A percentile compares a stretch with the other conserved stretches of the same genome.
phyloP scores from a whole-genome alignment of 352 stramenopile genomes.

The Phytopythium helicoides region DNA sequence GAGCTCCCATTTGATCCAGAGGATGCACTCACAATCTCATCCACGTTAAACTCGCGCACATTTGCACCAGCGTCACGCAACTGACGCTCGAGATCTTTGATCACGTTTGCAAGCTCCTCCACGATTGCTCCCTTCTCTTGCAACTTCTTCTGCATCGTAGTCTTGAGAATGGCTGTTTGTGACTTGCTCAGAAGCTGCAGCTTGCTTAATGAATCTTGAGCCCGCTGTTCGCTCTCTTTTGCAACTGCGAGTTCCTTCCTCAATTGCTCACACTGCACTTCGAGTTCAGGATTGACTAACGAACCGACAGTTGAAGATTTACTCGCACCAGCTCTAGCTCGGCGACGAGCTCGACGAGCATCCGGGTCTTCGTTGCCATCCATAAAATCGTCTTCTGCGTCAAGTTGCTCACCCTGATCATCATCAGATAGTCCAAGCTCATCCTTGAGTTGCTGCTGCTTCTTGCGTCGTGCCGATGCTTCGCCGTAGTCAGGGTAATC shows the following conservation, averaged over 20 bases:
- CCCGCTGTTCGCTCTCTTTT: slow-evolving; percentile 63
- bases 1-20: slow-evolving; percentile 1
- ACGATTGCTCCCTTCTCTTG: slow-evolving; percentile 62
- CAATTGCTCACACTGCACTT: slow-evolving; percentile 52
- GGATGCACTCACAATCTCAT: slow-evolving; percentile 12
- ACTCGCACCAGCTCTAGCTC: neutral
- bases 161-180: slow-evolving; percentile 82
- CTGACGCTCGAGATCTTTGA: slow-evolving; percentile 66
- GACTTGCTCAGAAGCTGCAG: slow-evolving; percentile 83
- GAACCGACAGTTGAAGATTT: neutral
- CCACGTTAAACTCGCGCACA: slow-evolving; percentile 43
- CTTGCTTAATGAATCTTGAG: slow-evolving; percentile 78
- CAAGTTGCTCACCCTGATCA: slow-evolving; percentile 22
- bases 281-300: slow-evolving; percentile 12
- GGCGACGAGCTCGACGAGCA: neutral
- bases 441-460: slow-evolving; percentile 63
- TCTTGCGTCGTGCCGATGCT: slow-evolving; percentile 46
- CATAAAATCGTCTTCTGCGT: slow-evolving; percentile 12
- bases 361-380: slow-evolving; percentile 1
- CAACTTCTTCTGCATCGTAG: slow-evolving; percentile 79
- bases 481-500: slow-evolving; percentile 44
- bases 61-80: slow-evolving; percentile 44
- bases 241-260: slow-evolving; percentile 56
- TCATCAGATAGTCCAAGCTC: slow-evolving; percentile 80
- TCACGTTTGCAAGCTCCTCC: slow-evolving; percentile 57